Evolutionary conservation across 257 asterid genomes (phyloP), one percentile per base, ranked within the genome.

Genomic region (Scutellaria galericulata): DNA sequence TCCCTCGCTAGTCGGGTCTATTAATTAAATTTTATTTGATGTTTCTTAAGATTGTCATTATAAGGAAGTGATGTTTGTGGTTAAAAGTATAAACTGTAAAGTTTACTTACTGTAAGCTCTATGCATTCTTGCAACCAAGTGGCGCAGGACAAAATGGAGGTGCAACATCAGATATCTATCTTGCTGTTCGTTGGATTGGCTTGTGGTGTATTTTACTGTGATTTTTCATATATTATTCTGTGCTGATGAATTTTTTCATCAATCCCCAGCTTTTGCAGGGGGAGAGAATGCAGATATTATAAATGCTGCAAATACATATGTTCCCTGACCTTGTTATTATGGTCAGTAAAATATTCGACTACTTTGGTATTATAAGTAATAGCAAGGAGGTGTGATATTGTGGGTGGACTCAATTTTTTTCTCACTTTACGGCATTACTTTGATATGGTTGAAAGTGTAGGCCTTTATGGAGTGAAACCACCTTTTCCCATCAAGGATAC

Each of bases 111-210:
- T 58, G 14, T 50, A 47, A 12, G 55, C 48, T 56, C 44, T 72
- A 53, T 76, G 69, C 64, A 54, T 22, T 55, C 20, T 37, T 75
- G 75, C 71, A 57, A 72, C 52, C 75, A 66, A 66, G 77, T 75
- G 79, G 66, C 75, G 67, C 89, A 91, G 95, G 92, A 91, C 64
- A 81, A 86, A 77, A 56, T 66, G 46, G 90, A 70, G 60, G 93
- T 87, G 77, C 97, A 91, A 65, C 97, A 89, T 85, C 96, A 89
- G 82, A 91, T 91, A 80, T 91, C 97, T 41, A 75, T 73, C 15
- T 74, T 91, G 87, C 84, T 89, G 68, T 87, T 84, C 78, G 76
- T 91, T 78, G 97, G 96, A 37, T 53, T 91, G 81, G 78, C 80
- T 52, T 81, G 88, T 83, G 97, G 2, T 66, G 45, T 64, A 8